phyloP scores from a whole-genome alignment of 2,329 filamentous ascomycete genomes.

The Huntiella savannae region DNA sequence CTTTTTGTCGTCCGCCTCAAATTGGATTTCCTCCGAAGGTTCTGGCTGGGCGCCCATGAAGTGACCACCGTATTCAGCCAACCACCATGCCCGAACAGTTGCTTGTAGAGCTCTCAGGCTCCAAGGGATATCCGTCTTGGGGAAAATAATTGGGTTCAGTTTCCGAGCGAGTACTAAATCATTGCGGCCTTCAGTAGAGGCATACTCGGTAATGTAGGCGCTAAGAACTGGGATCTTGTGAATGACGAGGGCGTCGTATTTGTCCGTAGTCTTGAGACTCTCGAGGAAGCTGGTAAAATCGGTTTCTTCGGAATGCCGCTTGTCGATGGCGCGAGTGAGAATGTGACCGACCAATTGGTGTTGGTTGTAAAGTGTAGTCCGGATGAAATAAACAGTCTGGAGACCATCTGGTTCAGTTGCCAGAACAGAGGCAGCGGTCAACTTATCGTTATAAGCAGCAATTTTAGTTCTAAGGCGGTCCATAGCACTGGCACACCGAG shows the following conservation, averaged over 20 bases:
- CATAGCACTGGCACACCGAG: slow-evolving; percentile 61
- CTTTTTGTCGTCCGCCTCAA: slow-evolving; percentile 40
- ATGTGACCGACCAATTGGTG: slow-evolving; percentile 79
- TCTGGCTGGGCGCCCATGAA: slow-evolving; percentile 56
- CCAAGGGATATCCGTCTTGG: slow-evolving; percentile 51
- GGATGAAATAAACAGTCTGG: slow-evolving; percentile 65
- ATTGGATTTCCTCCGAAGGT: slow-evolving; percentile 20
- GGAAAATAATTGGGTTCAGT: slow-evolving; percentile 49
- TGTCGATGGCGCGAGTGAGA: slow-evolving; percentile 58
- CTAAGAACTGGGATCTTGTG: slow-evolving; percentile 71
- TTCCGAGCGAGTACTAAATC: slow-evolving; percentile 49
- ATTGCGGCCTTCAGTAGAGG: slow-evolving; percentile 53
- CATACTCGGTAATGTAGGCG: slow-evolving; percentile 58
- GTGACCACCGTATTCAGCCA: slow-evolving; percentile 81
- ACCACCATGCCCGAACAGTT: slow-evolving; percentile 66
- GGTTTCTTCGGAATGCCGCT: slow-evolving; percentile 45
- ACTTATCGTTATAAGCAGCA: slow-evolving; percentile 53
- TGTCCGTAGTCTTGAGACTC: slow-evolving; percentile 49
- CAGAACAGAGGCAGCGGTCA: slow-evolving; percentile 56
- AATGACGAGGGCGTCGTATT: slow-evolving; percentile 53
- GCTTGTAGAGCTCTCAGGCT: slow-evolving; percentile 57
- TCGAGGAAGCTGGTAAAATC: slow-evolving; percentile 59
- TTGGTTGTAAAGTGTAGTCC: slow-evolving; percentile 63
- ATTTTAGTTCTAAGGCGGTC: slow-evolving; percentile 58
- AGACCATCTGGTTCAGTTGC: slow-evolving; percentile 42